phyloP scores from a whole-genome alignment of 495 filamentous ascomycete species.

The Lasiosphaeria ovina region DNA sequence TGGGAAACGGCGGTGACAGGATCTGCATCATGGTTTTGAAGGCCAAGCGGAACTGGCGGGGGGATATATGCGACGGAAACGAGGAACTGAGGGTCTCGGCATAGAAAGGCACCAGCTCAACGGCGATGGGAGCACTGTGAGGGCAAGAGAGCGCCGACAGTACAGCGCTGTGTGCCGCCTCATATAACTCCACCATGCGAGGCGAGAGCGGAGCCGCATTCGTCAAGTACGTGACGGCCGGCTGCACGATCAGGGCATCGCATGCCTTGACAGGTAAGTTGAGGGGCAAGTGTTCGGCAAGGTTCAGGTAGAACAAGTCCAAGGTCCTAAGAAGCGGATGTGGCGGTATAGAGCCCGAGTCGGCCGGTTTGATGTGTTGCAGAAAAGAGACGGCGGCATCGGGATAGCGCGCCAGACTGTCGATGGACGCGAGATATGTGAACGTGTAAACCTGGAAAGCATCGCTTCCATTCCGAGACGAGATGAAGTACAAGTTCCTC shows the following conservation, averaged over 20 bases:
- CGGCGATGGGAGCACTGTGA: slow-evolving; percentile 67
- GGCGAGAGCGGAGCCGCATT: slow-evolving; percentile 45
- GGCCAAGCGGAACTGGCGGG: slow-evolving; percentile 88
- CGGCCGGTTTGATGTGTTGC: slow-evolving; percentile 55
- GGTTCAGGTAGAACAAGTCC: slow-evolving; percentile 91
- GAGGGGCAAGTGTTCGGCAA: slow-evolving; percentile 79
- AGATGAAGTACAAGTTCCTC: slow-evolving; percentile 83
- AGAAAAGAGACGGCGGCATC: slow-evolving; percentile 69
- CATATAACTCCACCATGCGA: slow-evolving; percentile 69
- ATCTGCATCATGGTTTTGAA: slow-evolving; percentile 88
- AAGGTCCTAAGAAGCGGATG: slow-evolving; percentile 76
- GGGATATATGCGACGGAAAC: slow-evolving; percentile 80
- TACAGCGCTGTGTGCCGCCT: slow-evolving; percentile 85
- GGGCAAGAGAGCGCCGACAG: slow-evolving; percentile 81
- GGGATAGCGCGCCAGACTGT: slow-evolving; percentile 76
- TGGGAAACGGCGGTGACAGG: slow-evolving; percentile 73
- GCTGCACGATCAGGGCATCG: slow-evolving; percentile 71
- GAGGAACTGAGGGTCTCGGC: slow-evolving; percentile 77
- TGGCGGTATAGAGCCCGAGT: slow-evolving; percentile 61
- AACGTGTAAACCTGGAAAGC: slow-evolving; percentile 79
- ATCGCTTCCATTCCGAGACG: slow-evolving; percentile 69
- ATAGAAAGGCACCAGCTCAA: slow-evolving; percentile 79
- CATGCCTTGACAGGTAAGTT: slow-evolving; percentile 61
- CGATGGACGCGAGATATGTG: slow-evolving; percentile 82
- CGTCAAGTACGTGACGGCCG: slow-evolving; percentile 74